These are phyloP conservation scores for Chaetomium tenue DNA, from an alignment of 495 filamentous ascomycete species.

Conservation along the genomic window DNA sequence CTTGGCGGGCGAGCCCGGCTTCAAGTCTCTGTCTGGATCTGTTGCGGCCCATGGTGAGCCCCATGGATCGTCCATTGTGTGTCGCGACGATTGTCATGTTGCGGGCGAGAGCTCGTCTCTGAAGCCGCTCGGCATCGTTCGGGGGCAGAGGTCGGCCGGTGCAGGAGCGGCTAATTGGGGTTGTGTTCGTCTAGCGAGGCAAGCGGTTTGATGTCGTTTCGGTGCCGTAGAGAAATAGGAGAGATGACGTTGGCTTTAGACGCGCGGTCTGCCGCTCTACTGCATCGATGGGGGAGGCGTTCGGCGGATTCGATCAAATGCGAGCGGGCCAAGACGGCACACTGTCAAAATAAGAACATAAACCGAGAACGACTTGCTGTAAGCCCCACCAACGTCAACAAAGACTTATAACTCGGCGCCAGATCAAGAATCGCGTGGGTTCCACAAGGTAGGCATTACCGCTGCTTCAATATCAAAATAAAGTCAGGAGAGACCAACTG, in stretches of 20 bases:
- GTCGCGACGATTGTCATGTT: constrained; percentile 33
- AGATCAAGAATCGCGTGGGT: too few relatives aligned
- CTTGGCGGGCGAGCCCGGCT: constrained; percentile 36
- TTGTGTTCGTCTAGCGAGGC: not conserved
- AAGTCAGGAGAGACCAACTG: too few relatives aligned
- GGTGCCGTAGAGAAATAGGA: not conserved
- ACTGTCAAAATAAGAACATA: too few relatives aligned
- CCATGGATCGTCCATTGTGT: constrained; percentile 59
- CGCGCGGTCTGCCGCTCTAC: not conserved
- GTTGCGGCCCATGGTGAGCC: constrained; percentile 51
- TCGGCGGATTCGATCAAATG: not conserved
- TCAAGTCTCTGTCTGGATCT: constrained; percentile 36
- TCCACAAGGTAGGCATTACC: too few relatives aligned
- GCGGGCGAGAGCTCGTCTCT: constrained; percentile 15
- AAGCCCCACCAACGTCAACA: too few relatives aligned
- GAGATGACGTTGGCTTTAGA: not conserved
- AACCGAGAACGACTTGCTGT: too few relatives aligned
- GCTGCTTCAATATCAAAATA: too few relatives aligned
- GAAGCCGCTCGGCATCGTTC: constrained; percentile 19
- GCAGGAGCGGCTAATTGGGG: not conserved
- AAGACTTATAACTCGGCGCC: too few relatives aligned
- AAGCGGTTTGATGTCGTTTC: not conserved
- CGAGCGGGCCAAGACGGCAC: not conserved
- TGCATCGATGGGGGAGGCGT: not conserved
- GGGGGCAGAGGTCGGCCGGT: not conserved